A percentile compares a stretch with the other conserved stretches of the same genome.
These are phyloP conservation scores for Rhinocladiella mackenziei DNA, from an alignment of 2,329 filamentous ascomycete species.

Conservation along the genomic window DNA sequence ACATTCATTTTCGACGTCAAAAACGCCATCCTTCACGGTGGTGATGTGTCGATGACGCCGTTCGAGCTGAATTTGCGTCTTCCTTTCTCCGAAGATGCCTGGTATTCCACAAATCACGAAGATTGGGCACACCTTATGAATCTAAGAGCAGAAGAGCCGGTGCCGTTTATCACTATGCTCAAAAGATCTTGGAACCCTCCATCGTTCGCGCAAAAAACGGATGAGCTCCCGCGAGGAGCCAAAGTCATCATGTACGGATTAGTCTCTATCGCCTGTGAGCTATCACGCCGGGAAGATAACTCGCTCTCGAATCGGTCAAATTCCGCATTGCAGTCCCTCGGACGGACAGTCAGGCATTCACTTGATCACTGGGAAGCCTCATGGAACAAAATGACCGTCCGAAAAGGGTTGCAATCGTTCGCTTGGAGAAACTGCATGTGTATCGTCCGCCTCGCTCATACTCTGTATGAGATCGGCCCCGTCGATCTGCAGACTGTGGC, in stretches of 20 bases:
- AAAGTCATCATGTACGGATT: constrained; percentile 11
- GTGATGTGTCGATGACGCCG: constrained; percentile 5
- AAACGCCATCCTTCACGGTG: constrained; percentile 7
- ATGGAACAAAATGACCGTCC: constrained; percentile 1
- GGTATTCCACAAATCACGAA: not conserved
- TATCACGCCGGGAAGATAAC: constrained; percentile 8
- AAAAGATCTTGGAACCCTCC: constrained; percentile 5
- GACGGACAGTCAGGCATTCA: constrained; percentile 1
- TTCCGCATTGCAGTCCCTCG: not conserved
- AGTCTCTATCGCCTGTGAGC: constrained; percentile 8
- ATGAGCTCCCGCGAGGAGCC: not conserved
- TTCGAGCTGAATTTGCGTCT: constrained; percentile 8
- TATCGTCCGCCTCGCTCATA: constrained; percentile 8
- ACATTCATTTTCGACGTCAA: constrained; percentile 14
- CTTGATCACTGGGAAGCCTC: constrained; percentile 8
- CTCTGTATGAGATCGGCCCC: constrained; percentile 11
- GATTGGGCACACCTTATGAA: constrained; percentile 9
- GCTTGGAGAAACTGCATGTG: constrained; percentile 10
- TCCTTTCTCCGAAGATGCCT: constrained; percentile 4
- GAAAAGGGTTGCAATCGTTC: not conserved
- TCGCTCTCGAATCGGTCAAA: not conserved
- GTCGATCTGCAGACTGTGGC: constrained; percentile 11
- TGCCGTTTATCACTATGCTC: constrained; percentile 4
- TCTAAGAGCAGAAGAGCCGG: not conserved
- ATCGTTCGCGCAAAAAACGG: not conserved